Evolutionary conservation across 768 basidiomycete genomes (phyloP), one percentile per base, ranked within the genome.

Genomic region (Tricholoma terreum): DNA sequence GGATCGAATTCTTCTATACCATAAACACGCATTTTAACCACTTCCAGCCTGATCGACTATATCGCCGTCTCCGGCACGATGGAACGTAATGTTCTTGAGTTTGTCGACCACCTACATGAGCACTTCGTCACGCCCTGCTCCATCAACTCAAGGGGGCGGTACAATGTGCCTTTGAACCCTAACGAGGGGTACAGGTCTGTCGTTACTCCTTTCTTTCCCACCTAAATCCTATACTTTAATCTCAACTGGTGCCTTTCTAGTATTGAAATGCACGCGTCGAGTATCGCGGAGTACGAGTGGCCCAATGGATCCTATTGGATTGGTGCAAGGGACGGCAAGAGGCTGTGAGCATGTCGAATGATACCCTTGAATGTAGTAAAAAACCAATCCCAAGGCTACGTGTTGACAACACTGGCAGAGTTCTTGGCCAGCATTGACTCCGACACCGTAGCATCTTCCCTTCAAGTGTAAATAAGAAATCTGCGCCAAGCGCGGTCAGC

Each of bases 21-120:
- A 11, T 33, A 19, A 43, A 24, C 27, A 43, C 8, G 11, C 17
- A 30, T 55, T n/a, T 61, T 10, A 54, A 14, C 17, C 40, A 19
- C 43, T 43, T 40, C 35, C 24, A 89, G 89, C 55, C 73, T 97
- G 64, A 97, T 98, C 68, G 95, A 98, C 73, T 98, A 95, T 67
- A 90, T 98, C 63, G 84, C 83, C 58, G 78, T 98, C 54, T 95
- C 94, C 1, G 95, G 94, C 2, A 82, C 86, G 17, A 95, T 95
- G 87, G 93, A 95, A 63, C 84, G 90, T 50, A 97, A 98, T 68
- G 95, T 97, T 4, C 85, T 98, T 38, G 94, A 93, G 71, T 92
- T 84, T 61, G 89, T 87, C 31, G 88, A 93, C 68, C 95, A 97
- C 70, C 78, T 98, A 36, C 95, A 98, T 72, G 93, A 98, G 66